Conservation (phyloP, 202 grass and related monocot genomes). For the Elaeis oleifera region DNA sequence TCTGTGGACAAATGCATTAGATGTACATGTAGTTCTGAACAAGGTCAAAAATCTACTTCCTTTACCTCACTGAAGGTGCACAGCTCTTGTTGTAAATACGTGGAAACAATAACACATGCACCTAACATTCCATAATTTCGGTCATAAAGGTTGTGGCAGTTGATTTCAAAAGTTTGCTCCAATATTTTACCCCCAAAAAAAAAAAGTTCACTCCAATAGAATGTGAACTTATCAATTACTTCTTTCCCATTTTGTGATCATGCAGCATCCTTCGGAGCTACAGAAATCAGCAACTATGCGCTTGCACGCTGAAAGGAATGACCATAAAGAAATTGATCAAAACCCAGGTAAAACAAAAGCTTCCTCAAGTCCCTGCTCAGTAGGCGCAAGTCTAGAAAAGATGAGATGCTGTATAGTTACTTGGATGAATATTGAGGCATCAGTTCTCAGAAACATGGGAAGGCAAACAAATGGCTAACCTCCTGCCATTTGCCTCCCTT, state of each 20-base stretch:
- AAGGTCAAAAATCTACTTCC: too few relatives aligned
- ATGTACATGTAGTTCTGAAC: too few relatives aligned
- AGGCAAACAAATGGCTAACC: background rate
- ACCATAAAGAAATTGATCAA: conserved; percentile 42
- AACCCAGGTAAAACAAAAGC: conserved; percentile 71
- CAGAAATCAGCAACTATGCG: conserved; percentile 55
- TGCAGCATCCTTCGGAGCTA: conserved; percentile 31
- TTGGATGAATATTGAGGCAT: conserved; percentile 46
- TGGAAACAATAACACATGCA: too few relatives aligned
- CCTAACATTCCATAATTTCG: background rate
- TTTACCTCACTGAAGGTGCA: too few relatives aligned
- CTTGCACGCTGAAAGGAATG: conserved; percentile 52
- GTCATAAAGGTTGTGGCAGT: background rate
- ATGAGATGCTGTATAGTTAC: conserved; percentile 44
- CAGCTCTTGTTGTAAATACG: too few relatives aligned
- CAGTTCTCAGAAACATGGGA: background rate
- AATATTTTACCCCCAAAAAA: too few relatives aligned
- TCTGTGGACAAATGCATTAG: too few relatives aligned
- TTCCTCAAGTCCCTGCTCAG: conserved; percentile 79
- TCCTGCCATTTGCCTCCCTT: background rate
- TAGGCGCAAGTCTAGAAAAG: conserved; percentile 89
- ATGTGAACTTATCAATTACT: conserved; percentile 8
- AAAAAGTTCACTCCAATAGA: background rate
- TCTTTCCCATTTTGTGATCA: background rate
- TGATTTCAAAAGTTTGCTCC: background rate